A percentile compares a stretch with the other conserved stretches of the same genome.
Conservation (phyloP, 441 rosid species). For the Flueggea neowawraea region DNA sequence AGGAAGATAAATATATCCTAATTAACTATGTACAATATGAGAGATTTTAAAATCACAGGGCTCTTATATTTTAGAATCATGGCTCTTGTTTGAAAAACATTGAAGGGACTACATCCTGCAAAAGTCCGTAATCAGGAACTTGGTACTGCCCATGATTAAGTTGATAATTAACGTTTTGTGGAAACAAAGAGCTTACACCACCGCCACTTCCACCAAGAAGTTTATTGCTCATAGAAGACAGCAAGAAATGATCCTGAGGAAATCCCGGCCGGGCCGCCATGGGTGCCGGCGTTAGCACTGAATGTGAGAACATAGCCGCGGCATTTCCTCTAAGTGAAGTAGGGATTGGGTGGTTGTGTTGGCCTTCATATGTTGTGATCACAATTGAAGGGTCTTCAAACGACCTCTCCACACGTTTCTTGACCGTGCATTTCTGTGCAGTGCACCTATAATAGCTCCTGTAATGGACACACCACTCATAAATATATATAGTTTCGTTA, state of each 20-base stretch:
- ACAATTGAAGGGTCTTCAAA: slow-evolving; percentile 79
- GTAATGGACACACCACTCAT: slow-evolving; percentile 3
- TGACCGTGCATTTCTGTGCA: slow-evolving; percentile 77
- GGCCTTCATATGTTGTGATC: slow-evolving; percentile 92
- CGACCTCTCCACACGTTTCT: slow-evolving; percentile 94
- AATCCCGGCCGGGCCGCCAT: slow-evolving; percentile 19
- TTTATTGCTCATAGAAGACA: slow-evolving; percentile 31
- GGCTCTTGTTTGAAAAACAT: slow-evolving; percentile 60
- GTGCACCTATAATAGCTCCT: slow-evolving; percentile 98
- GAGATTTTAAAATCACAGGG: not conserved
- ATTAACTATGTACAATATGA: slow-evolving; percentile 17
- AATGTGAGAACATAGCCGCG: slow-evolving; percentile 44
- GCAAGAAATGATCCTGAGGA: slow-evolving; percentile 28
- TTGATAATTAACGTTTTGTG: slow-evolving; percentile 20
- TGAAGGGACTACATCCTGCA: slow-evolving; percentile 82
- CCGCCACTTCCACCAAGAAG: not conserved
- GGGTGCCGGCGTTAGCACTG: slow-evolving; percentile 33
- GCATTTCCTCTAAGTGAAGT: slow-evolving; percentile 68
- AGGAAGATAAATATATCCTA: too few relatives aligned
- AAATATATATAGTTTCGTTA: not conserved
- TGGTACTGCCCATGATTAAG: slow-evolving; percentile 32
- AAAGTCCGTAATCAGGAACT: slow-evolving; percentile 65
- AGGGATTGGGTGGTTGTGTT: slow-evolving; percentile 76
- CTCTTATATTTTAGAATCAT: slow-evolving; percentile 15
- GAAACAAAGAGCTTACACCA: slow-evolving; percentile 21